Percentiles rank a stretch among this genome's conserved stretches.
These are phyloP conservation scores for Albizia julibrissin DNA, from an alignment of 306 rosid species.

Conservation along the genomic window DNA sequence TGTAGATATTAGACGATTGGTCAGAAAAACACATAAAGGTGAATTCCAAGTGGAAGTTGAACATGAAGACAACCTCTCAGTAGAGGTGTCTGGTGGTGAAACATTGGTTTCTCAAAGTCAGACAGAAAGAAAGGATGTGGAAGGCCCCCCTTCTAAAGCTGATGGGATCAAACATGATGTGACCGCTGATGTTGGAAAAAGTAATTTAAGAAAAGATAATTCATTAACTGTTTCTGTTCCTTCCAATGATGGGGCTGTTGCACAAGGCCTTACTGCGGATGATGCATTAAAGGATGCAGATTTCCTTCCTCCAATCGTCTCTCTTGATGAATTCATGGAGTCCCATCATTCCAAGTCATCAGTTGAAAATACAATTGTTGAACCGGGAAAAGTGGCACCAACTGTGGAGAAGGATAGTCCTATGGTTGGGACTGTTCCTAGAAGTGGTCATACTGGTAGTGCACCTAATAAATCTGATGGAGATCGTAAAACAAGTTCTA, in stretches of 20 bases:
- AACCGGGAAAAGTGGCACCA: constrained; percentile 48
- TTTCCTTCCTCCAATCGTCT: constrained; percentile 81
- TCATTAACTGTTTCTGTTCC: constrained; percentile 57
- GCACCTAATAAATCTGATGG: constrained; percentile 37
- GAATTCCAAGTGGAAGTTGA: constrained; percentile 96
- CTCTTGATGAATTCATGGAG: constrained; percentile 96
- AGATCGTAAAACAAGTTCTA: constrained; percentile 27
- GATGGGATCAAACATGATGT: constrained; percentile 36
- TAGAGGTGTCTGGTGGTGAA: constrained; percentile 63
- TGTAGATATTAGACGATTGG: constrained; percentile 83
- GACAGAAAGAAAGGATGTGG: constrained; percentile 44
- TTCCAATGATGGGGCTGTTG: constrained; percentile 63
- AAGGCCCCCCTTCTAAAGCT: constrained; percentile 40
- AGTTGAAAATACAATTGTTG: constrained; percentile 57
- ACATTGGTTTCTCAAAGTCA: constrained; percentile 44
- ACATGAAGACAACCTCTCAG: constrained; percentile 56
- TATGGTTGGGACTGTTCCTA: constrained; percentile 43
- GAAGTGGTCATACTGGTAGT: constrained; percentile 35
- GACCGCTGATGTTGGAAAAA: constrained; percentile 42
- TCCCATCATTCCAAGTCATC: constrained; percentile 84
- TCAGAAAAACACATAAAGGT: constrained; percentile 95
- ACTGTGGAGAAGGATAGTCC: constrained; percentile 51
- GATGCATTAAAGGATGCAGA: constrained; percentile 76
- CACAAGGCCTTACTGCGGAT: constrained; percentile 87
- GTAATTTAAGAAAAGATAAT: constrained; percentile 38